A percentile compares a stretch with the other conserved stretches of the same genome.
phyloP scores from a whole-genome alignment of 73 alveolate species.

The Tetrahymena thermophila region DNA sequence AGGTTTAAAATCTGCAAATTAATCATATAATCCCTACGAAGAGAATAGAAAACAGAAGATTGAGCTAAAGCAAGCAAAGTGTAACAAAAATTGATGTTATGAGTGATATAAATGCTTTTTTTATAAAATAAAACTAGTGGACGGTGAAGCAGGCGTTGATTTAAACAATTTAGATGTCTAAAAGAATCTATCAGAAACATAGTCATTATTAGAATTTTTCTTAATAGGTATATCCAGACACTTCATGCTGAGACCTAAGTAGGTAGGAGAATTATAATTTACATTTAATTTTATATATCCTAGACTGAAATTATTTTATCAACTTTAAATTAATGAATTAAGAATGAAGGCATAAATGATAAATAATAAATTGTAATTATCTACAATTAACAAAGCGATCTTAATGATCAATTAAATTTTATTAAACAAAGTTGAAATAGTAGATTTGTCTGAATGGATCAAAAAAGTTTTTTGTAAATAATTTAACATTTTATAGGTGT shows the following conservation, averaged over 20 bases:
- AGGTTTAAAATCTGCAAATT: neutral
- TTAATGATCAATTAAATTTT: too few relatives aligned
- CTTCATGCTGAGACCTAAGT: slow-evolving; percentile 11
- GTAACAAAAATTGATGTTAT: neutral
- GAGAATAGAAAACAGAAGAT: neutral
- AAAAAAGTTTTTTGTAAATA: too few relatives aligned
- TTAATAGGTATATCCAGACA: slow-evolving; percentile 22
- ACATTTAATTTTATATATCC: neutral
- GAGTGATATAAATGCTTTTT: neutral
- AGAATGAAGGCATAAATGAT: too few relatives aligned
- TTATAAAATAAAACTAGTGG: neutral
- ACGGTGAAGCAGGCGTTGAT: slow-evolving; percentile 5
- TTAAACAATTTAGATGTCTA: slow-evolving; percentile 24
- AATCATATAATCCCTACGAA: neutral
- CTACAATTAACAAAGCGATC: too few relatives aligned
- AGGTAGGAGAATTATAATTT: neutral
- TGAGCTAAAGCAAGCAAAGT: neutral
- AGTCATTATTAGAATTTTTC: slow-evolving; percentile 20
- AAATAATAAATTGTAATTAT: too few relatives aligned
- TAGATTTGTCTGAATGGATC: too few relatives aligned
- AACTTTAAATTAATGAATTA: neutral
- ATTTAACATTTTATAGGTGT: too few relatives aligned
- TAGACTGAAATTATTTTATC: neutral
- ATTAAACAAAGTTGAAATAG: too few relatives aligned
- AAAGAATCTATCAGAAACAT: slow-evolving; percentile 18